Percentiles rank a stretch among this genome's conserved stretches.
Conservation (phyloP, 495 filamentous ascomycete genomes). For the Neurospora cerealis region DNA sequence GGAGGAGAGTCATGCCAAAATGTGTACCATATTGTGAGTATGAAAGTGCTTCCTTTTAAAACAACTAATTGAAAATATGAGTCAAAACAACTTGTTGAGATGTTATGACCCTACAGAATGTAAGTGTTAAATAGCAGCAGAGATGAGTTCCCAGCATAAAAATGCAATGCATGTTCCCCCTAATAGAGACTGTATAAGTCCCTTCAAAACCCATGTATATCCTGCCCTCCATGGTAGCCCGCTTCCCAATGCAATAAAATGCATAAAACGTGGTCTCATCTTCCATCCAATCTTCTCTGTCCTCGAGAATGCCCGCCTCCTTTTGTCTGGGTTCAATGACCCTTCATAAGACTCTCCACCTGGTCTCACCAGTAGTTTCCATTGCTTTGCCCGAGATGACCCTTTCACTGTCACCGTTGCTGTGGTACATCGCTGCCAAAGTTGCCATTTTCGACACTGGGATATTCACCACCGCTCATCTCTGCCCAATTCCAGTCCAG, state of each 20-base stretch:
- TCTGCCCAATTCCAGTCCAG: constrained; percentile 99
- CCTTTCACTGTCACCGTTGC: neutral
- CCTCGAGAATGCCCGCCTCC: neutral
- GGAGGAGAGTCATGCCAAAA: neutral
- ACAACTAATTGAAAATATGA: neutral
- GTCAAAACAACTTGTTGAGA: neutral
- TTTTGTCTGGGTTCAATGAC: neutral
- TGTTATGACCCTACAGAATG: neutral
- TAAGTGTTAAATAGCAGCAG: neutral
- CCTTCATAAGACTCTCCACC: neutral
- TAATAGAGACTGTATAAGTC: neutral
- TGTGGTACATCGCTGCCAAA: constrained; percentile 13
- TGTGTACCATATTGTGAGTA: neutral
- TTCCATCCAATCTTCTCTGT: neutral
- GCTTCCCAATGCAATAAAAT: neutral
- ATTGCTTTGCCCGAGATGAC: neutral
- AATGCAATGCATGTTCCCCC: neutral
- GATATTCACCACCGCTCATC: constrained; percentile 51
- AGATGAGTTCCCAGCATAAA: neutral
- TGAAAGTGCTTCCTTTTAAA: neutral
- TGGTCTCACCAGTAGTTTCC: neutral
- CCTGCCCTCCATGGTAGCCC: neutral
- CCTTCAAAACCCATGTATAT: neutral
- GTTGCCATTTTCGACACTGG: constrained; percentile 43
- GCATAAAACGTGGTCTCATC: neutral